Conservation (phyloP, 2,329 filamentous ascomycete genomes). For the Bipolaris bicolor region DNA sequence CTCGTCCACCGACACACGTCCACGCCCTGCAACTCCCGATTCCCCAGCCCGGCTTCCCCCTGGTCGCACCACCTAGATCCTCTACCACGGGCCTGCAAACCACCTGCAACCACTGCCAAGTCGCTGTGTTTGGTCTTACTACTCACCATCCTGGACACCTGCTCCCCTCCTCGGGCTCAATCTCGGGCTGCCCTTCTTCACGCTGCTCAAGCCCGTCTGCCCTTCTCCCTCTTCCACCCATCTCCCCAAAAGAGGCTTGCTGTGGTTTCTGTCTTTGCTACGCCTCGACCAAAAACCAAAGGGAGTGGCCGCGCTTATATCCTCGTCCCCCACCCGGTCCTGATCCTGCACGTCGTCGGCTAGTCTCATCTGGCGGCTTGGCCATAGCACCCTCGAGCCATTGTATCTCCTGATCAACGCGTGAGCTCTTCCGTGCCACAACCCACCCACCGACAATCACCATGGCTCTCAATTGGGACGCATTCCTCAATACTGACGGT, state of each 20-base stretch:
- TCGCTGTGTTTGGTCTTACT: constrained; percentile 22
- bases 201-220: constrained; percentile 2
- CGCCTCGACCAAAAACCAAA: constrained; percentile 13
- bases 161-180: constrained; percentile 10
- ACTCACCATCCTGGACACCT: constrained; percentile 27
- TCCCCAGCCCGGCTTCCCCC: constrained; percentile 12
- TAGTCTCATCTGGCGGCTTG: constrained; percentile 36
- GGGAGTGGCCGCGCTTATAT: constrained; percentile 33
- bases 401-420: constrained; percentile 48
- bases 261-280: neutral
- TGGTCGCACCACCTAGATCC: constrained; percentile 8
- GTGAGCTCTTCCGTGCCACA: constrained; percentile 41
- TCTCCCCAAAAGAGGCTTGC: neutral
- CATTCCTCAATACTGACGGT: constrained; percentile 46
- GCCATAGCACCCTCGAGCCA: constrained; percentile 28
- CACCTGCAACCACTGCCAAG: constrained; percentile 24
- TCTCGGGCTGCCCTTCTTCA: constrained; percentile 5
- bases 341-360: constrained; percentile 23
- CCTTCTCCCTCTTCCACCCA: constrained; percentile 5
- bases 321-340: constrained; percentile 24
- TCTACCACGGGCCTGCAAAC: constrained; percentile 12
- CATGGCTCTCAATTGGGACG: constrained; percentile 51
- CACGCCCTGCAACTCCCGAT: constrained; percentile 22
- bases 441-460: constrained; percentile 36
- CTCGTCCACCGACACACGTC: constrained; percentile 1